Evolutionary conservation across 2,329 filamentous ascomycete species (phyloP), one percentile per base, ranked within the genome.

Genomic region (Thelonectria rubi): DNA sequence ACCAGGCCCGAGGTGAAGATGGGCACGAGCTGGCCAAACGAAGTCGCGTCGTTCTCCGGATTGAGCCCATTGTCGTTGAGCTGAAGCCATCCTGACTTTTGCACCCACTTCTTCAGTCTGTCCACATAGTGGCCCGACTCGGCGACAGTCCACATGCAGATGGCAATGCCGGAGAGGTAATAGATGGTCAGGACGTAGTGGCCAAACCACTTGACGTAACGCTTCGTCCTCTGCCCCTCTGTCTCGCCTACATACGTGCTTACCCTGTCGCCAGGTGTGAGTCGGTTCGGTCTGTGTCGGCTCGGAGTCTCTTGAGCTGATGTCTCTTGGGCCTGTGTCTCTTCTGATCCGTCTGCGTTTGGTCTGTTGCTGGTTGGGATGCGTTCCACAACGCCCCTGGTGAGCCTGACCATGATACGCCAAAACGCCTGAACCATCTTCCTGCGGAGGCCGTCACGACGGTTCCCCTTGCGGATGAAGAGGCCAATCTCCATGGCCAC

Each of bases 1-100:
- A 63, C 47, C 5, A 63, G 55, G 12, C 30, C 60, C 2, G 50
- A 59, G 17, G 60, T 63, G 15, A 63, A 52, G 11, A 63, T 59
- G 5, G 51, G 55, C 1, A 63, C 47, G 10, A 63, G 55, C 17
- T 63, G 60, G 17, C 60, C 61, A 26, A 63, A 60, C 2, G 61
- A 53, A 5, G 61, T 63, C 14, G 56, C 32, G 32, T 63, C 61
- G 49, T 60, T 43, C 26, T 63, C 61, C 4, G 57, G n/a, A 30
- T 42, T 63, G 6, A 53, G 21, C 2, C 61, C 53, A 1, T 51
- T 11, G 4, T 57, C 37, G 11, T 63, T 46, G 3, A 18, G 7
- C 0, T 34, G n/a, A 42, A 63, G 17, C 61, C 61, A 63, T 18
- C 49, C 57, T 0, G 61, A 63, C 1, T 46, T n/a, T 24, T 57